These are phyloP conservation scores for Saussurea involucrata DNA, from an alignment of 129 eudicot species.

Conservation along the genomic window DNA sequence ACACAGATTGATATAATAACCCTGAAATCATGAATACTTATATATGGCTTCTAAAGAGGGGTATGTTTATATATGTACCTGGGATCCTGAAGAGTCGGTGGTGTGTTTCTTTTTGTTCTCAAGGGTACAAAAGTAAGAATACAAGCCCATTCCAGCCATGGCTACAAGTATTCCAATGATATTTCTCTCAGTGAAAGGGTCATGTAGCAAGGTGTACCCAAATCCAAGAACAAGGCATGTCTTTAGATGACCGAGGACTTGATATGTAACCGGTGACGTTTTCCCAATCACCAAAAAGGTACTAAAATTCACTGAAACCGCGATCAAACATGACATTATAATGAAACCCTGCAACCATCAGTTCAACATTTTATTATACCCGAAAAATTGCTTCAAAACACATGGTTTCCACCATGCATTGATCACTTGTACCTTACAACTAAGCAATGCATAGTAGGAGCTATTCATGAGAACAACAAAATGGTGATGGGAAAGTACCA, in stretches of 20 bases:
- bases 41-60: not conserved
- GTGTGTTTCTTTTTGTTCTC: slow-evolving; percentile 55
- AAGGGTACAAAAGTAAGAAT: slow-evolving; percentile 60
- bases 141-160: slow-evolving; percentile 70
- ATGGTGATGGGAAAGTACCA: slow-evolving; percentile 37
- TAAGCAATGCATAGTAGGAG: not conserved
- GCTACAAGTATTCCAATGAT: slow-evolving; percentile 62
- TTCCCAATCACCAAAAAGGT: slow-evolving; percentile 78
- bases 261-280: slow-evolving; percentile 85
- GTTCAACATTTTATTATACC: not conserved
- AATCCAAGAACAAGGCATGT: slow-evolving; percentile 82
- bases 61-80: slow-evolving; percentile 32
- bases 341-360: slow-evolving; percentile 53
- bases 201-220: slow-evolving; percentile 70
- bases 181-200: slow-evolving; percentile 72
- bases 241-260: slow-evolving; percentile 72
- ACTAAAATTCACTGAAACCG: slow-evolving; percentile 79
- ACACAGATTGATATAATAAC: not conserved
- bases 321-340: slow-evolving; percentile 65
- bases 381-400: not conserved
- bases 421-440: not conserved
- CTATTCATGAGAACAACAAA: not conserved
- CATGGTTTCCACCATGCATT: not conserved
- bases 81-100: slow-evolving; percentile 34
- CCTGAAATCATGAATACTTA: not conserved